Base-by-base conservation (phyloP, 2,329 filamentous ascomycete genomes). In the Epichloe coenophiala region DNA sequence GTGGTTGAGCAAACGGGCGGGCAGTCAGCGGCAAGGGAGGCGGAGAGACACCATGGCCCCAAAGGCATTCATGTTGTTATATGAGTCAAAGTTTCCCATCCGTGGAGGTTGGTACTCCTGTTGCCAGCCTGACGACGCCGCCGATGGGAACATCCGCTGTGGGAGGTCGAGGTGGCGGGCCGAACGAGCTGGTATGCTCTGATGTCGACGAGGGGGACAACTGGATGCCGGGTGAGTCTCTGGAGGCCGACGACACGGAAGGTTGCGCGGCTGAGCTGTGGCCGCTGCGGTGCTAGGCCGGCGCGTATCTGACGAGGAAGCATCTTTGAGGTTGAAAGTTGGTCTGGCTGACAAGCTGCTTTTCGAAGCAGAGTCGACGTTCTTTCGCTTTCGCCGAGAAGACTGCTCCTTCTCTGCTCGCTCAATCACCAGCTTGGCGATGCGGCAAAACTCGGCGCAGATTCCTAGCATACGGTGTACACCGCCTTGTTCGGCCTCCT, bases 361-460 rank as follows among this genome's bases (percentile, higher is more conserved):
- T 35, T 58, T 62, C 36, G 31, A 56, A 5, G 55, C 17, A 2
- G 56, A 52, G 19, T 84, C 81, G 43, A 80, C 73, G 54, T 77
- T 81, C 75, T 95, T 96, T 54, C 91, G 81, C 72, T 97, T 97
- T 51, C 88, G 81, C 52, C 87, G 80, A 5, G 80, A 83, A 27
- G 83, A 77, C 37, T 86, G 80, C 48, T 97, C 91, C 60, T 85
- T 88, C 62, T 97, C 91, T 0, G 88, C 80, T 64, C 90, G 95
- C 53, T 97, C 91, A 44, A 97, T 82, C 8, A 95, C 88, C 3
- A 89, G 81, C 61, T 84, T 88, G 37, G 89, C 89, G 56, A 98
- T 96, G 52, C 93, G 82, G 65, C 95, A 90, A 59, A 98, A 98
- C 61, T 98, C 93, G n/a, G 87, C 81, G 65, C 91, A 97, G 1